These are phyloP conservation scores for Hibiscus trionum DNA, from an alignment of 345 rosid genomes.

Conservation along the genomic window DNA sequence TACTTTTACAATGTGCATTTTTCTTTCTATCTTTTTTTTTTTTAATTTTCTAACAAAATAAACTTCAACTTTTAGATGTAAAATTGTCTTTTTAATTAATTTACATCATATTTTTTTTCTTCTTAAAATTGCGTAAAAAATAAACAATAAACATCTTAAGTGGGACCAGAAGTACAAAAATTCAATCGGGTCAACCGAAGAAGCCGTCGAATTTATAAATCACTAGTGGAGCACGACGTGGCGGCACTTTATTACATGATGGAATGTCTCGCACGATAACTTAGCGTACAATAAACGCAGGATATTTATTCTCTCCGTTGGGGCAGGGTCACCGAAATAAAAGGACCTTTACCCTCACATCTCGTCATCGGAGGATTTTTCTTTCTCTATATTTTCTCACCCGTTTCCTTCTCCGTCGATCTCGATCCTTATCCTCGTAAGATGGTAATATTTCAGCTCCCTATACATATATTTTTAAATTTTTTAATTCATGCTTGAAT, in stretches of 20 bases:
- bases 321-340: constrained; percentile 11
- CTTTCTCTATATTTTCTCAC: not conserved
- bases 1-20: no score
- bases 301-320: constrained; percentile 6
- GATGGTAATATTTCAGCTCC: constrained; percentile 12
- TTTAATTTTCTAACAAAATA: no score
- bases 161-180: no score
- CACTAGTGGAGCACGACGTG: constrained; percentile 7
- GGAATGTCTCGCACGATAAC: constrained; percentile 8
- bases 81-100: no score
- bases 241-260: not conserved
- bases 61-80: no score
- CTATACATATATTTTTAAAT: not conserved
- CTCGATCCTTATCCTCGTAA: not conserved
- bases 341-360: not conserved
- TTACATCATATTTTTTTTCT: no score
- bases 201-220: no score
- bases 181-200: not conserved
- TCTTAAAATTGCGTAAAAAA: no score
- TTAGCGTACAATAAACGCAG: not conserved
- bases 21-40: no score
- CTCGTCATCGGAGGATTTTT: constrained; percentile 6
- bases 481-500: not conserved
- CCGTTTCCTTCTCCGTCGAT: constrained; percentile 4
- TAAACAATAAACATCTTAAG: no score